phyloP scores from a whole-genome alignment of 495 filamentous ascomycete species.

The Trypethelium eluteriae region DNA sequence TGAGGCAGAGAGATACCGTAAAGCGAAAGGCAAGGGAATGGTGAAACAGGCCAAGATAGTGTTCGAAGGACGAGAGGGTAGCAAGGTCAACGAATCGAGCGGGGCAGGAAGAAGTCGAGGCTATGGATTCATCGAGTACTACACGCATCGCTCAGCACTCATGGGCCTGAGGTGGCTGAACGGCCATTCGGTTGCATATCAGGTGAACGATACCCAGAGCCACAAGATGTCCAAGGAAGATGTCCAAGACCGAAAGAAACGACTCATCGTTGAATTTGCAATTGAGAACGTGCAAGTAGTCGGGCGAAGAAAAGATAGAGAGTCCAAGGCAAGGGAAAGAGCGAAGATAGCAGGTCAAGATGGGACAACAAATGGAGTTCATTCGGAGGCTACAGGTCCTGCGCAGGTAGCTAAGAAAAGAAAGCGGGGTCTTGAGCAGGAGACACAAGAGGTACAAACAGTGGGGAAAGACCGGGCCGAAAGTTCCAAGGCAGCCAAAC shows the following conservation, averaged over 20 bases:
- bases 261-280: conserved; percentile 92
- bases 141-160: conserved; percentile 82
- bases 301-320: conserved; percentile 60
- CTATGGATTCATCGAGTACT: conserved; percentile 97
- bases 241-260: conserved; percentile 55
- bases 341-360: conserved; percentile 25
- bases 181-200: conserved; percentile 57
- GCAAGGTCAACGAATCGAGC: conserved; percentile 64
- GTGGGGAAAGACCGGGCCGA: not conserved
- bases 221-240: conserved; percentile 37
- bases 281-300: conserved; percentile 98
- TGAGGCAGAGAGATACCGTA: conserved; percentile 66
- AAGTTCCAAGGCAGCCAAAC: conserved; percentile 46
- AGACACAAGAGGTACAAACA: conserved; percentile 17
- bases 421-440: conserved; percentile 35
- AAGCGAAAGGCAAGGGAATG: conserved; percentile 77
- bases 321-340: conserved; percentile 52
- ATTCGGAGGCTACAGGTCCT: too few relatives aligned
- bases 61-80: conserved; percentile 75
- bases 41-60: conserved; percentile 94
- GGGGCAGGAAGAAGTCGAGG: conserved; percentile 78
- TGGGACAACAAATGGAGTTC: too few relatives aligned
- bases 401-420: conserved; percentile 5
- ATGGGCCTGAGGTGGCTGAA: conserved; percentile 96
- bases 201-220: conserved; percentile 29